These are phyloP conservation scores for Cladophialophora yegresii DNA, from an alignment of 2,329 filamentous ascomycete species.

Conservation along the genomic window DNA sequence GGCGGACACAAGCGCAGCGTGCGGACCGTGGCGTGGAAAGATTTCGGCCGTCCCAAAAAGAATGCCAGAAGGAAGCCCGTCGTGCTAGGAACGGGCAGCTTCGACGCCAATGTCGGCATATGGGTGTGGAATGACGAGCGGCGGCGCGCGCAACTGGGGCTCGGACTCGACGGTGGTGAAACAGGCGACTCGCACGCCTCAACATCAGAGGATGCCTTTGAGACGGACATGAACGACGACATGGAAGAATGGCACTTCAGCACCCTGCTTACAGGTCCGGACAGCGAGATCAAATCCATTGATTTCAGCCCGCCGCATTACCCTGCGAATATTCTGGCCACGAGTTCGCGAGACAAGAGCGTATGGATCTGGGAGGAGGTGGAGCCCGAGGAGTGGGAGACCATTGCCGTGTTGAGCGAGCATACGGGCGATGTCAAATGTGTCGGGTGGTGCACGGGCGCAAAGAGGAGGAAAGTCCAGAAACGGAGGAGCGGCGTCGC, in stretches of 20 bases:
- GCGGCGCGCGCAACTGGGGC: slow-evolving; percentile 7
- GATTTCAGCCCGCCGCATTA: slow-evolving; percentile 62
- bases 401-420: slow-evolving; percentile 89
- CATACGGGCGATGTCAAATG: slow-evolving; percentile 95
- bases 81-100: slow-evolving; percentile 87
- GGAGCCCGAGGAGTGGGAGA: slow-evolving; percentile 91
- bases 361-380: slow-evolving; percentile 99
- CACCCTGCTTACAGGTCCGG: slow-evolving; percentile 89
- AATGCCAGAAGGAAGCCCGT: slow-evolving; percentile 38
- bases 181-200: slow-evolving; percentile 28
- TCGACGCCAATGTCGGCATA: slow-evolving; percentile 86
- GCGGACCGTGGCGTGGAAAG: slow-evolving; percentile 82
- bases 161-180: background rate
- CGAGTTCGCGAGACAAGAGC: slow-evolving; percentile 86
- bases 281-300: slow-evolving; percentile 89
- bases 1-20: slow-evolving; percentile 91
- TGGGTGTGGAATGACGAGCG: slow-evolving; percentile 56
- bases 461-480: slow-evolving; percentile 24
- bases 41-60: slow-evolving; percentile 32
- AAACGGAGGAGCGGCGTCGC: background rate
- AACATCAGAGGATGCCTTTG: slow-evolving; percentile 4
- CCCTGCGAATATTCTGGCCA: slow-evolving; percentile 71
- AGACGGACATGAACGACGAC: slow-evolving; percentile 50
- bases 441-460: slow-evolving; percentile 82
- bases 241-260: slow-evolving; percentile 90